phyloP scores from a whole-genome alignment of 2,329 filamentous ascomycete genomes.

The Lachnellula suecica region DNA sequence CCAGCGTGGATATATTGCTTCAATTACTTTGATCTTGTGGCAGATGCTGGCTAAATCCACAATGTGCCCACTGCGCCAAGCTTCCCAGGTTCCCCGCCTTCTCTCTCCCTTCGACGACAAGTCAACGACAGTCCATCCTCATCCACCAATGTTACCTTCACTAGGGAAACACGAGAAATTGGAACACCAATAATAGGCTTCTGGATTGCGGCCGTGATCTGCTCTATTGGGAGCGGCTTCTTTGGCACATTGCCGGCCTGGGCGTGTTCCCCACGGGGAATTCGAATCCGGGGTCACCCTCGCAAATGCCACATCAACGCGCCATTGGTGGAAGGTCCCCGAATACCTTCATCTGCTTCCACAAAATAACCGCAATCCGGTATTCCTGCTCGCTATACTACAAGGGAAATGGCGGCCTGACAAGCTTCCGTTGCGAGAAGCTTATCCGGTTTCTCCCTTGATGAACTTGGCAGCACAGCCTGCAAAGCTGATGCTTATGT shows the following conservation, averaged over 20 bases:
- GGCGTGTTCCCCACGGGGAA: not conserved
- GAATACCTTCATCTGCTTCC: not conserved
- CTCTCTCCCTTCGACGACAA: constrained; percentile 1
- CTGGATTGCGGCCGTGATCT: not conserved
- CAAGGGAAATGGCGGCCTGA: not conserved
- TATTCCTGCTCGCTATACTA: not conserved
- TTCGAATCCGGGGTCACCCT: not conserved
- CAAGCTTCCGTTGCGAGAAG: not conserved
- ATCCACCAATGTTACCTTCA: constrained; percentile 1
- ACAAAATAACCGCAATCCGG: too few relatives aligned
- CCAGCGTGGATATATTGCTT: not conserved
- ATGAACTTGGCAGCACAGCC: not conserved
- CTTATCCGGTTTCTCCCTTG: not conserved
- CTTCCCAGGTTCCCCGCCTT: constrained; percentile 13
- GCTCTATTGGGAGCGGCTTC: constrained; percentile 3
- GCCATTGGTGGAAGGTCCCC: not conserved
- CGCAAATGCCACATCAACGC: not conserved
- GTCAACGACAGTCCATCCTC: not conserved
- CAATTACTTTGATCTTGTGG: constrained; percentile 10
- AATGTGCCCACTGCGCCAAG: constrained; percentile 5
- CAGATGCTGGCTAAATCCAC: constrained; percentile 8
- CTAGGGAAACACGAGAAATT: not conserved
- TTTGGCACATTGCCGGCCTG: not conserved
- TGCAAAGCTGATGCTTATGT: not conserved
- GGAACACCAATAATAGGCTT: not conserved